These are phyloP conservation scores for Solanum neorickii DNA, from an alignment of 257 asterid genomes.

Conservation along the genomic window DNA sequence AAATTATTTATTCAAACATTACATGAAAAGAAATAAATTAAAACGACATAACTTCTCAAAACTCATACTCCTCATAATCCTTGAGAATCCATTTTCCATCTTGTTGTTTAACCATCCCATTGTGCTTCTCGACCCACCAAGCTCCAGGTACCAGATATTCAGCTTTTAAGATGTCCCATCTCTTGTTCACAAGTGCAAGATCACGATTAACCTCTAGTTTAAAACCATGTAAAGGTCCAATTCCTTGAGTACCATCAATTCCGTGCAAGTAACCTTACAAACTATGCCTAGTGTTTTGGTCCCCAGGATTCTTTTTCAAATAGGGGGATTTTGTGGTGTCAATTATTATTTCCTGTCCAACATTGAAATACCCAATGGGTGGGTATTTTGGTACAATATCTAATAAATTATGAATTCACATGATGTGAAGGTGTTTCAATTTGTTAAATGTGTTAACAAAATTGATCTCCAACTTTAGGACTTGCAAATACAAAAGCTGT, in stretches of 20 bases:
- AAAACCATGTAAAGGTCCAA: conserved; percentile 38
- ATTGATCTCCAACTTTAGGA: conserved; percentile 54
- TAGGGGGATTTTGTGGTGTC: no score
- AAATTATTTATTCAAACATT: not conserved
- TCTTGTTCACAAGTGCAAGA: conserved; percentile 48
- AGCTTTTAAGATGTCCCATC: conserved; percentile 34
- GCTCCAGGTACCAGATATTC: conserved; percentile 40
- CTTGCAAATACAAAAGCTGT: conserved; percentile 59
- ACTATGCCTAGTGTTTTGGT: conserved; percentile 30
- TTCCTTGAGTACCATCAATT: conserved; percentile 61
- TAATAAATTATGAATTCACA: conserved; percentile 32
- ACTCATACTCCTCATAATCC: conserved; percentile 29
- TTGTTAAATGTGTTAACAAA: conserved; percentile 9
- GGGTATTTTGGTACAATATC: conserved; percentile 65
- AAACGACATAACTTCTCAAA: not conserved
- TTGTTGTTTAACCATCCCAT: conserved; percentile 65
- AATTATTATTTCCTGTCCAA: no score
- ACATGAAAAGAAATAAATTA: not conserved
- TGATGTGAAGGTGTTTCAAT: conserved; percentile 15
- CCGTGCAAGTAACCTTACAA: conserved; percentile 70
- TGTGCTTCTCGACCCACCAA: conserved; percentile 63
- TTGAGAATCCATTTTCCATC: conserved; percentile 66
- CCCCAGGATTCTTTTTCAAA: conserved; percentile 30
- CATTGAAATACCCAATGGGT: conserved; percentile 14
- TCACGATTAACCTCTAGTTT: conserved; percentile 39